Conservation (phyloP, 805 yeast genomes). For the Zygosaccharomyces bisporus region DNA sequence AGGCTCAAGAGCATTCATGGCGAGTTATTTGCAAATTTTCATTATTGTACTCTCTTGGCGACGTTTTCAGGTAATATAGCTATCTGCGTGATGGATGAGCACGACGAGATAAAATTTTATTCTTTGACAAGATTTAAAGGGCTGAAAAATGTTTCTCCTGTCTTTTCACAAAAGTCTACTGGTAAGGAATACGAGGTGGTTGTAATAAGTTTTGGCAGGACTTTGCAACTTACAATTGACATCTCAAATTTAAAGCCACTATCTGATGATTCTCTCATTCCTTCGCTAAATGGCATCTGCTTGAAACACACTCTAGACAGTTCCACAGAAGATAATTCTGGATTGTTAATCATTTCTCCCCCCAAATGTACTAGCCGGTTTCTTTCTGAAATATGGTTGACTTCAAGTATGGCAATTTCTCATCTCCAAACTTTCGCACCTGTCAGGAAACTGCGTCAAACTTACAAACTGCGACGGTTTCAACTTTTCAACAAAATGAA, state of each 20-base stretch:
- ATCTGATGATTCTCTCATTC: conserved; percentile 8
- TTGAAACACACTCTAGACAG: conserved; percentile 23
- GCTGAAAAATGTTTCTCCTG: conserved; percentile 19
- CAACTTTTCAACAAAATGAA: conserved; percentile 12
- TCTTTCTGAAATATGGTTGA: conserved; percentile 20
- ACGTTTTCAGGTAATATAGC: conserved; percentile 28
- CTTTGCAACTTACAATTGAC: conserved; percentile 18
- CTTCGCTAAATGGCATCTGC: conserved; percentile 15
- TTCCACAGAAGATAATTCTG: conserved; percentile 20
- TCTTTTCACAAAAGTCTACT: conserved; percentile 3
- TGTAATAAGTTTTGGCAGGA: conserved; percentile 26
- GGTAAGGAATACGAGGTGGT: conserved; percentile 14
- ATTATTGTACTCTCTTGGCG: conserved; percentile 23
- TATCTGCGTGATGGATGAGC: conserved; percentile 17
- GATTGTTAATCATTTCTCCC: conserved; percentile 11
- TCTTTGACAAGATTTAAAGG: conserved; percentile 32
- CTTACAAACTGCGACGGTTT: conserved; percentile 15
- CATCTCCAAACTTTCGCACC: conserved; percentile 12
- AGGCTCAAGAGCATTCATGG: conserved; percentile 14
- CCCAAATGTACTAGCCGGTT: conserved; percentile 10
- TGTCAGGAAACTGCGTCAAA: conserved; percentile 11
- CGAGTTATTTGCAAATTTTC: conserved; percentile 9
- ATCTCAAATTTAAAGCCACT: conserved; percentile 11
- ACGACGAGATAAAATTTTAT: conserved; percentile 16
- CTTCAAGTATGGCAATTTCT: conserved; percentile 24